Evolutionary conservation across 2,329 filamentous ascomycete genomes (phyloP), one percentile per base, ranked within the genome.

Genomic region (Whalleya microplaca): DNA sequence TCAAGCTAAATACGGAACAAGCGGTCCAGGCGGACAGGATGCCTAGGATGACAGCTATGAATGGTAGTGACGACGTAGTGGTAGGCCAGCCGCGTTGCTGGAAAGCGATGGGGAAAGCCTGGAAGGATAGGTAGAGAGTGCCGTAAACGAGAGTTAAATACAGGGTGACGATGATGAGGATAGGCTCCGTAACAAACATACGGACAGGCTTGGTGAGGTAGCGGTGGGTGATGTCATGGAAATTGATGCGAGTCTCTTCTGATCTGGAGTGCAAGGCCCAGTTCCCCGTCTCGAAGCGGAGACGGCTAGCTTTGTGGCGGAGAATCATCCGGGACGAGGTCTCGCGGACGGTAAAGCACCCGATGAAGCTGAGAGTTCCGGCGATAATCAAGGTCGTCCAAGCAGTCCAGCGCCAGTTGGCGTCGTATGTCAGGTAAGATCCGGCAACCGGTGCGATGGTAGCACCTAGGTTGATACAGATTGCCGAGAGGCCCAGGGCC

Each of bases 371-470:
- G 57, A 82, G 75, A 3, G 75, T 63, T 8, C 68, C 69, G 0
- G 72, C 71, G 64, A 80, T 74, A 48, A 85, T 83, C 45, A 80
- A 64, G 0, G 80, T 83, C 21, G 84, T 75, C 73, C 82, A 86
- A 9, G 76, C 76, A 0, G 80, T 84, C 81, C 82, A 85, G 18
- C 82, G 73, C 82, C 83, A 85, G 16, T 48, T 40, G 19, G 41
- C 37, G 12, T 44, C 41, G 40, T 19, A 19, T 2, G 53, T 53
- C 14, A 59, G 37, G 45, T 53, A 59, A 10, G 51, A 53, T 19
- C 56, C 56, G 52, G 48, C 56, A 29, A 59, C 47, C 23, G 58
- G 58, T 3, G 55, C 58, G n/a, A 58, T 45, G 5, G 64, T 60
- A 2, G 60, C 53, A 3, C 58, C 55, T 10, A 65, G 51, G 44